Conservation (phyloP, 805 yeast genomes). For the Scheffersomyces ergatensis region DNA sequence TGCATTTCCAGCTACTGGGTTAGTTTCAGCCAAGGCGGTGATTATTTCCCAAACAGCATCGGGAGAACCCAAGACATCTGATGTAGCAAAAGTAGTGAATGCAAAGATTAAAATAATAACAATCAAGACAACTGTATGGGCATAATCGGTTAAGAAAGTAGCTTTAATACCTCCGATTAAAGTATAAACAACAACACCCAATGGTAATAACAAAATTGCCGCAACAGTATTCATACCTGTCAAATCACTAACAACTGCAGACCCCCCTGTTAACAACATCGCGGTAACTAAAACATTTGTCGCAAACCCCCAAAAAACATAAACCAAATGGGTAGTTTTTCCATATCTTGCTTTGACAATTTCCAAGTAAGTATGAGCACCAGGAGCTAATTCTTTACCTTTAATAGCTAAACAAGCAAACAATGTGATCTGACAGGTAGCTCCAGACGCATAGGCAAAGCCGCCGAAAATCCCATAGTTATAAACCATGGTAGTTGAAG, state of each 20-base stretch:
- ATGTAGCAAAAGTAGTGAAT: conserved; percentile 74
- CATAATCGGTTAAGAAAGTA: conserved; percentile 44
- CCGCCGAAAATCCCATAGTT: conserved; percentile 75
- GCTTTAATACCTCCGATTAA: conserved; percentile 46
- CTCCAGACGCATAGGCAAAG: conserved; percentile 86
- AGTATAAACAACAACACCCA: conserved; percentile 59
- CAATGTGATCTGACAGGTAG: conserved; percentile 80
- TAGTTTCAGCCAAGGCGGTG: conserved; percentile 52
- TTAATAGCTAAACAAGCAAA: conserved; percentile 87
- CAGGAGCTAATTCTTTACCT: conserved; percentile 86
- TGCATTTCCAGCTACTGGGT: conserved; percentile 77
- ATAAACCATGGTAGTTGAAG: conserved; percentile 70
- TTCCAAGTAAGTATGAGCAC: conserved; percentile 88
- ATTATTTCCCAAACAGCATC: conserved; percentile 74
- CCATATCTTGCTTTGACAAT: conserved; percentile 83
- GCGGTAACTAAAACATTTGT: conserved; percentile 90
- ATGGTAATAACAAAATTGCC: conserved; percentile 76
- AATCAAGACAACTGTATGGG: conserved; percentile 55
- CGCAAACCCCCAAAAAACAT: conserved; percentile 77
- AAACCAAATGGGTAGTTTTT: conserved; percentile 63
- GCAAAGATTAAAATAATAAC: conserved; percentile 79
- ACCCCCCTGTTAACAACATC: conserved; percentile 88
- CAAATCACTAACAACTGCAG: conserved; percentile 74
- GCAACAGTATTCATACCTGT: conserved; percentile 83
- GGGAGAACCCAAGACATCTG: conserved; percentile 74